A percentile compares a stretch with the other conserved stretches of the same genome.
Conservation (phyloP, 2,329 filamentous ascomycete species). For the Aspergillus puulaauensis region DNA sequence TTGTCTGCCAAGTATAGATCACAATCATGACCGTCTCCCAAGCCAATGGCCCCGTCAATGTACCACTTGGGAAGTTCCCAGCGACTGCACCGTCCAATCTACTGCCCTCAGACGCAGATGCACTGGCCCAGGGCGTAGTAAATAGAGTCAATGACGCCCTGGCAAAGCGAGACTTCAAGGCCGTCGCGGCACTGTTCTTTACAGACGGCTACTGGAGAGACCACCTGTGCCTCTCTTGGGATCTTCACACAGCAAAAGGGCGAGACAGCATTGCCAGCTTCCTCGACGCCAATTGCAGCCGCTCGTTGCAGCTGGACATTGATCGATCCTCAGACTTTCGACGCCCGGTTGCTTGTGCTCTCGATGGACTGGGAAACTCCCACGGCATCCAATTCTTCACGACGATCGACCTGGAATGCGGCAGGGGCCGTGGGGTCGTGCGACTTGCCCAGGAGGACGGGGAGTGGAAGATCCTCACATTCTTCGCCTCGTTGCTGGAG, state of each 20-base stretch:
- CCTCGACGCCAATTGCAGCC: constrained; percentile 36
- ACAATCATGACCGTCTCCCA: background rate
- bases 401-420: constrained; percentile 53
- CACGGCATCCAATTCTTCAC: constrained; percentile 60
- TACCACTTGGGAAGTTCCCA: constrained; percentile 47
- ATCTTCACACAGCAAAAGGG: constrained; percentile 54
- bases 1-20: background rate
- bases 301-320: constrained; percentile 46
- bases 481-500: constrained; percentile 60
- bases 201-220: constrained; percentile 59
- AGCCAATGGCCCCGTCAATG: constrained; percentile 54
- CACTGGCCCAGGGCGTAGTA: constrained; percentile 39
- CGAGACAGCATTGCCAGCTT: constrained; percentile 38
- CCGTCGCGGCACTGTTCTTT: constrained; percentile 47
- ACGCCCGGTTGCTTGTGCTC: constrained; percentile 43
- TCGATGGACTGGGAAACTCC: constrained; percentile 53
- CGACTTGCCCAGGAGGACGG: constrained; percentile 47
- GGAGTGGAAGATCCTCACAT: constrained; percentile 62
- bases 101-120: constrained; percentile 32
- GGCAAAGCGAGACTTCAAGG: constrained; percentile 31
- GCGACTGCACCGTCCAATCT: constrained; percentile 29
- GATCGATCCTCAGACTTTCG: constrained; percentile 34
- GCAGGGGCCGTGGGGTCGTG: constrained; percentile 57
- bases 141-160: constrained; percentile 42
- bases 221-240: constrained; percentile 57